A percentile compares a stretch with the other conserved stretches of the same genome.
Evolutionary conservation across 2,329 filamentous ascomycete genomes (phyloP).

Genomic region (Exophiala oligosperma): DNA sequence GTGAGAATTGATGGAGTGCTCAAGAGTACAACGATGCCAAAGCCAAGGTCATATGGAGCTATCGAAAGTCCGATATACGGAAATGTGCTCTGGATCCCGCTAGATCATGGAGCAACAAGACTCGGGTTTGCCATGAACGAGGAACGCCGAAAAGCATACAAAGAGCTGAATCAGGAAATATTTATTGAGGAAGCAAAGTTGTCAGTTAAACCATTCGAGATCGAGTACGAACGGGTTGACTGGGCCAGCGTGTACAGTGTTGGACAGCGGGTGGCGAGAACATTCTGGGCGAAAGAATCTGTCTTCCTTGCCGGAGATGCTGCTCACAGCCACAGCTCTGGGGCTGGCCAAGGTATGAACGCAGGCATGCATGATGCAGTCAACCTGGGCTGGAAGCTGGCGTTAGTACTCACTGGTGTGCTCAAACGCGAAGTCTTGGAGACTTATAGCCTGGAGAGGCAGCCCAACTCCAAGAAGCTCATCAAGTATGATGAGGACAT

Average conservation of each 20-base stretch:
- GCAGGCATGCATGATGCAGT: conserved; percentile 29
- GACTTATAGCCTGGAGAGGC: conserved; percentile 34
- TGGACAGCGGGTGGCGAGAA: conserved; percentile 40
- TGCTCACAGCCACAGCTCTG: conserved; percentile 26
- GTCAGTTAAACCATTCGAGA: conserved; percentile 41
- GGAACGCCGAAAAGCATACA: conserved; percentile 39
- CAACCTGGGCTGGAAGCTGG: conserved; percentile 29
- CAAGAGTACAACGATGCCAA: conserved; percentile 49
- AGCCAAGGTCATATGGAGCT: conserved; percentile 48
- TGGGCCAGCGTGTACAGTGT: conserved; percentile 49
- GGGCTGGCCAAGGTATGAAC: conserved; percentile 31
- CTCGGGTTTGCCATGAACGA: conserved; percentile 56
- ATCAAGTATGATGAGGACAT: conserved; percentile 36
- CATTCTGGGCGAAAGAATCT: conserved; percentile 24
- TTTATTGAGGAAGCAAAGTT: conserved; percentile 42
- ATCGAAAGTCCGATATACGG: conserved; percentile 56
- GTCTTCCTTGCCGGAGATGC: conserved; percentile 28
- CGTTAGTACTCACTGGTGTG: conserved; percentile 27
- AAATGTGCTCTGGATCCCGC: conserved; percentile 56
- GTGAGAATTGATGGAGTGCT: conserved; percentile 54
- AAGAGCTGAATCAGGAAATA: conserved; percentile 37
- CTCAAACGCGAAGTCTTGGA: conserved; percentile 28
- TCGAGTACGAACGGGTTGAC: conserved; percentile 42
- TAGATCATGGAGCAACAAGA: conserved; percentile 55
- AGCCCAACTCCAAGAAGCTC: conserved; percentile 33